A percentile compares a stretch with the other conserved stretches of the same genome.
Conservation (phyloP, 78 protist species). For the Cavenderia fasciculata region DNA sequence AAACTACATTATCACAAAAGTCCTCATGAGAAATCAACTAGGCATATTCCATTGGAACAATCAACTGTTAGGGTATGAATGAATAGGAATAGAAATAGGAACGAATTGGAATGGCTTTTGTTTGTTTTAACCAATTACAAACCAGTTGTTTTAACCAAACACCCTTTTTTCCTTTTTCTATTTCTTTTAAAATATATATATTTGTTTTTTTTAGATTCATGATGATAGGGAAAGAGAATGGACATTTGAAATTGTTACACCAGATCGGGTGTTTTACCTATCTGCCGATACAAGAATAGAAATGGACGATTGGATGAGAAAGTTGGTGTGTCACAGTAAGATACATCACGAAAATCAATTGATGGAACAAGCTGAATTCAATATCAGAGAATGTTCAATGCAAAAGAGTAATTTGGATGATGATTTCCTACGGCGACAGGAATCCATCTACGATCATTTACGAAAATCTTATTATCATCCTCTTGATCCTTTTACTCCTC, state of each 20-base stretch:
- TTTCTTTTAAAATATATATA: neutral
- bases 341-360: slow-evolving; percentile 42
- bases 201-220: neutral
- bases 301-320: slow-evolving; percentile 60
- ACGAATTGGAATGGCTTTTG: neutral
- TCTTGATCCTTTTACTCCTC: too few species aligned
- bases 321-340: slow-evolving; percentile 4
- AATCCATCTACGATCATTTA: neutral
- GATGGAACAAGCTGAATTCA: slow-evolving; percentile 46
- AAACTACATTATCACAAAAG: slow-evolving; percentile 34
- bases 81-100: too few species aligned
- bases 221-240: slow-evolving; percentile 12
- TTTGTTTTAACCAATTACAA: neutral
- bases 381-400: slow-evolving; percentile 5
- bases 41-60: slow-evolving; percentile 23
- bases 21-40: slow-evolving; percentile 28
- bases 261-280: slow-evolving; percentile 28
- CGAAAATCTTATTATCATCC: neutral
- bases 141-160: neutral
- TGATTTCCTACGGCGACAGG: neutral
- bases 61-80: slow-evolving; percentile 18
- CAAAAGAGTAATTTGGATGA: slow-evolving; percentile 34
- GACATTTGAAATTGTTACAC: slow-evolving; percentile 36
- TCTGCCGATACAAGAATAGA: slow-evolving; percentile 38
- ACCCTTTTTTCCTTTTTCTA: too few species aligned